Evolutionary conservation across 2,329 filamentous ascomycete species (phyloP).

Genomic region (Fusarium fujikuroi): DNA sequence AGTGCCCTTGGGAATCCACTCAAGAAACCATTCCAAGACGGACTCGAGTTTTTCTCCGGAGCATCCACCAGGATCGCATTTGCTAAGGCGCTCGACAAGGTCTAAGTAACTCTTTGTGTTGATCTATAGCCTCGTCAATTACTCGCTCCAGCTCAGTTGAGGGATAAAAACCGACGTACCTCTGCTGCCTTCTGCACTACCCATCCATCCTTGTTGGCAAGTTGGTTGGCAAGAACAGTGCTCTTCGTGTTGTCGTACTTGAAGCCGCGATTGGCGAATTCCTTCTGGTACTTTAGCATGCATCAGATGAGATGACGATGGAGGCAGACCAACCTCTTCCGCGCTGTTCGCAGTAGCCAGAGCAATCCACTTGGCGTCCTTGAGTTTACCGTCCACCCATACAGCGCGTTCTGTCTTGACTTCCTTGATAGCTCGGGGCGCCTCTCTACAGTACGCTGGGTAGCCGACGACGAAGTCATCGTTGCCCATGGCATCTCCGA

Average conservation of each 20-base stretch:
- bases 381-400: slow-evolving; percentile 21
- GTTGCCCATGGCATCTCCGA: slow-evolving; percentile 4
- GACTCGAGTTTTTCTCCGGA: neutral
- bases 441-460: slow-evolving; percentile 1
- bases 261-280: slow-evolving; percentile 3
- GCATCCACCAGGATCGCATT: neutral
- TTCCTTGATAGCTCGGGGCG: slow-evolving; percentile 8
- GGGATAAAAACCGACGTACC: neutral
- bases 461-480: slow-evolving; percentile 13
- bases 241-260: slow-evolving; percentile 8
- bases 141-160: fast-evolving
- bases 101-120: slow-evolving; percentile 6
- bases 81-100: neutral
- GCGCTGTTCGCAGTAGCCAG: neutral
- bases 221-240: slow-evolving; percentile 6
- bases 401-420: slow-evolving; percentile 11
- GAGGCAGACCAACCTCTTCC: neutral
- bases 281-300: neutral
- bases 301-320: too few species aligned
- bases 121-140: slow-evolving; percentile 3
- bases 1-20: slow-evolving; percentile 14
- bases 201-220: slow-evolving; percentile 31
- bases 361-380: neutral
- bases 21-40: slow-evolving; percentile 12
- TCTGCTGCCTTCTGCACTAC: slow-evolving; percentile 17